Evolutionary conservation across 1,139 yeast genomes (phyloP).

Genomic region (Hyphopichia fennica): DNA sequence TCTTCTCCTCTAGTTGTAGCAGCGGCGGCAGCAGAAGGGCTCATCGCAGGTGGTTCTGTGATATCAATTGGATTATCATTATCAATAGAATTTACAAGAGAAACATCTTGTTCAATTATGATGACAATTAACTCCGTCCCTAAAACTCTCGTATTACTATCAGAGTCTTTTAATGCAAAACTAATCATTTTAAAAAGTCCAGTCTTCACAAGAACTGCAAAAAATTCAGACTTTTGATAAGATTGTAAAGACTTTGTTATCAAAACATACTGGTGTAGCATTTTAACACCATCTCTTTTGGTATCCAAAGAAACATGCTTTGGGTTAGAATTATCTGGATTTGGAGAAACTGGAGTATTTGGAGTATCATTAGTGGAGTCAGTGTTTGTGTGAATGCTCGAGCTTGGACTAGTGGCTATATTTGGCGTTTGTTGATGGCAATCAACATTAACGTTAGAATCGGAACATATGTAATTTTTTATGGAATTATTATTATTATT

Average conservation of each 20-base stretch:
- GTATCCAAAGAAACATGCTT: constrained; percentile 15
- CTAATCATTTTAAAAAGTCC: constrained; percentile 73
- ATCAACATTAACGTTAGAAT: not conserved
- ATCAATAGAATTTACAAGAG: constrained; percentile 52
- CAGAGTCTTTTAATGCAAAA: constrained; percentile 63
- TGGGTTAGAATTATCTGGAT: not conserved
- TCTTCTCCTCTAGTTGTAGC: not conserved
- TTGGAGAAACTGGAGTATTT: not conserved
- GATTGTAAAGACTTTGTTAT: constrained; percentile 72
- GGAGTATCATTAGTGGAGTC: constrained; percentile 3
- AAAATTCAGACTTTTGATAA: constrained; percentile 65
- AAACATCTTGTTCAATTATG: constrained; percentile 81
- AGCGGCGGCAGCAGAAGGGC: constrained; percentile 3
- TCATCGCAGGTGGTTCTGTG: constrained; percentile 27
- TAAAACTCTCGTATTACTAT: constrained; percentile 56
- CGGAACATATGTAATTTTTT: not conserved
- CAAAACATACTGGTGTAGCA: constrained; percentile 77
- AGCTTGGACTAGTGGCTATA: not conserved
- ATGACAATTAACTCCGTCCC: constrained; percentile 84
- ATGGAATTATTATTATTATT: not conserved
- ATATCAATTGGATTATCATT: constrained; percentile 37
- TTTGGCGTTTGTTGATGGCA: not conserved
- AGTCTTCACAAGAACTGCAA: constrained; percentile 57
- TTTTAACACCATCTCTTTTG: constrained; percentile 70
- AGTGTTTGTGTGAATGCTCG: not conserved